phyloP scores from a whole-genome alignment of 805 yeast species.

The Zygosaccharomyces kombuchaensis region DNA sequence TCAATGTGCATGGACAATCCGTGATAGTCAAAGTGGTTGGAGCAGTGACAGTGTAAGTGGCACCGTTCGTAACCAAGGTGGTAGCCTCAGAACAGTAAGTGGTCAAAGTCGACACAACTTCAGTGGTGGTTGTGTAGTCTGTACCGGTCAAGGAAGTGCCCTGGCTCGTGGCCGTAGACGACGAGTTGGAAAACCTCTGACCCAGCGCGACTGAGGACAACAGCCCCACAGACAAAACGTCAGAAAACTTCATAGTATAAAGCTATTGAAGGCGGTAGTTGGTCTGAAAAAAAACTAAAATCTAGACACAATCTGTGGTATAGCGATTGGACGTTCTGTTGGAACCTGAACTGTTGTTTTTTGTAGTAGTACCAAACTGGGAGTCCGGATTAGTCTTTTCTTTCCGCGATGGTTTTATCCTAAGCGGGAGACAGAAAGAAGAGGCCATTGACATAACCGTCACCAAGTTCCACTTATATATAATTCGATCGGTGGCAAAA shows the following conservation, averaged over 20 bases:
- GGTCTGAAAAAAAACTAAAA: not conserved
- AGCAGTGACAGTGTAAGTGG: constrained; percentile 67
- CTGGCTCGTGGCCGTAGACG: not conserved
- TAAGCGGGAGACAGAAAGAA: not conserved
- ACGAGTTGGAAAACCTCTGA: constrained; percentile 7
- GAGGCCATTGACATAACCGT: not conserved
- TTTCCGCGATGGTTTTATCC: constrained; percentile 3
- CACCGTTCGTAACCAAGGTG: constrained; percentile 56
- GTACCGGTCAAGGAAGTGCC: not conserved
- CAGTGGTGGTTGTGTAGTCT: not conserved
- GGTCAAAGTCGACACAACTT: constrained; percentile 58
- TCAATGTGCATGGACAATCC: constrained; percentile 29
- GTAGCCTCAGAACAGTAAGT: constrained; percentile 84
- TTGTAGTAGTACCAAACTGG: not conserved
- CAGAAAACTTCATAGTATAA: constrained; percentile 11
- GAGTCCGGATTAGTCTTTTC: constrained; percentile 4
- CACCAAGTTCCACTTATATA: not conserved
- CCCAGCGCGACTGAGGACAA: constrained; percentile 12
- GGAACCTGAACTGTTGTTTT: constrained; percentile 2
- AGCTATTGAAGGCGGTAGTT: not conserved
- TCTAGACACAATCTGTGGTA: not conserved
- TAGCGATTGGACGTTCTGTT: constrained; percentile 8
- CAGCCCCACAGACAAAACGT: constrained; percentile 5
- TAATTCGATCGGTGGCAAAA: not conserved
- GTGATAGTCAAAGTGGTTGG: not conserved